phyloP scores from a whole-genome alignment of 2,329 filamentous ascomycete species.

The Rhynchosporium graminicola region DNA sequence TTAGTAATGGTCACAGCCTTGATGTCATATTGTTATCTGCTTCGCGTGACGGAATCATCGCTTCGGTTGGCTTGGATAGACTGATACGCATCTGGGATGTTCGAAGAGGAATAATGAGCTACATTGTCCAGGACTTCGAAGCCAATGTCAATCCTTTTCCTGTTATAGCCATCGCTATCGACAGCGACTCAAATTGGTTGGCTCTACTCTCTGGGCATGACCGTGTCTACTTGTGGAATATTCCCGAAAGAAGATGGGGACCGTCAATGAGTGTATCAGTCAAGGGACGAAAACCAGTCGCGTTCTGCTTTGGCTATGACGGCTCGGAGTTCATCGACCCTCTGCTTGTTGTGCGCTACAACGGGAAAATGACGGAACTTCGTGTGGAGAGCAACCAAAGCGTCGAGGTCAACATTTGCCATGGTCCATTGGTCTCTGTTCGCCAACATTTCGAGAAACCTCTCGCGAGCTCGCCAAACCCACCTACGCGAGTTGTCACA shows the following conservation, averaged over 20 bases:
- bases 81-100: constrained; percentile 67
- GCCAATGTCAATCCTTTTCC: constrained; percentile 53
- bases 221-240: constrained; percentile 63
- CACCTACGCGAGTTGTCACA: constrained; percentile 47
- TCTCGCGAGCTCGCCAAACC: constrained; percentile 24
- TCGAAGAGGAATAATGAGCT: constrained; percentile 43
- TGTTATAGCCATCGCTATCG: constrained; percentile 63
- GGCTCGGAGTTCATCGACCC: constrained; percentile 44
- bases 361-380: constrained; percentile 63
- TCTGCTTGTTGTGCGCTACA: constrained; percentile 63
- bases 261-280: constrained; percentile 56
- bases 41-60: constrained; percentile 63
- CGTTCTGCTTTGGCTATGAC: constrained; percentile 62
- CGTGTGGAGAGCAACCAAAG: constrained; percentile 47
- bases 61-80: constrained; percentile 71
- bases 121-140: constrained; percentile 42
- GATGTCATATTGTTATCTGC: constrained; percentile 68
- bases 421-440: constrained; percentile 49
- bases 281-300: constrained; percentile 58
- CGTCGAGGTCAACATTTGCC: constrained; percentile 52
- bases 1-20: constrained; percentile 64
- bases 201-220: constrained; percentile 63
- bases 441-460: constrained; percentile 44
- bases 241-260: constrained; percentile 58
- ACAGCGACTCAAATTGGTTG: constrained; percentile 64